Percentiles rank a stretch among this genome's conserved stretches.
phyloP scores from a whole-genome alignment of 129 eudicot genomes.

The Gnaphalium uliginosum region DNA sequence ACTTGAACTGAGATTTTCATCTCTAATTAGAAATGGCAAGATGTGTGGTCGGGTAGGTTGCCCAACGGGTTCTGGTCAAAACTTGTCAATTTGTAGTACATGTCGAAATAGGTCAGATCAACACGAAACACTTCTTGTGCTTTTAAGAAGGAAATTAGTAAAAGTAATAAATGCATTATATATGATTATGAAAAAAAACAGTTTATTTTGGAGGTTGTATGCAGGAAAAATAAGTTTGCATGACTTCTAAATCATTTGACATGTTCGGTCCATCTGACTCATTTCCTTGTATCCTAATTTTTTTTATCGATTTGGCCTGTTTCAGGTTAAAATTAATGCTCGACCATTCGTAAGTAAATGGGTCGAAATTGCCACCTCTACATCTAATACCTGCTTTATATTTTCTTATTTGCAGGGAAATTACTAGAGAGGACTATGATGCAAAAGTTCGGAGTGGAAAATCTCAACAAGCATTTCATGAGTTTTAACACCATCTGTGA shows the following conservation, averaged over 20 bases:
- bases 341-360: background rate
- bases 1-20: background rate
- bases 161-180: background rate
- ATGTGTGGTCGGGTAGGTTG: background rate
- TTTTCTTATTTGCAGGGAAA: slow-evolving; percentile 45
- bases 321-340: background rate
- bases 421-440: slow-evolving; percentile 89
- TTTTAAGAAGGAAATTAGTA: background rate
- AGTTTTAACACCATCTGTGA: slow-evolving; percentile 96
- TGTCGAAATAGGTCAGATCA: background rate
- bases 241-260: background rate
- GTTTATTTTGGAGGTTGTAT: slow-evolving; percentile 4
- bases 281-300: background rate
- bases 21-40: background rate
- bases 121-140: background rate
- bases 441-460: slow-evolving; percentile 86
- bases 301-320: background rate
- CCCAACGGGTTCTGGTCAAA: background rate
- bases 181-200: background rate
- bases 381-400: background rate
- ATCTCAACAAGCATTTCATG: slow-evolving; percentile 71
- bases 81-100: background rate
- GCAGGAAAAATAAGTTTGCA: background rate
- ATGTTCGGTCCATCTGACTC: background rate
- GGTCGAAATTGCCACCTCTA: background rate